Conservation (phyloP, 345 rosid species). For the Euphorbia pulcherrima region DNA sequence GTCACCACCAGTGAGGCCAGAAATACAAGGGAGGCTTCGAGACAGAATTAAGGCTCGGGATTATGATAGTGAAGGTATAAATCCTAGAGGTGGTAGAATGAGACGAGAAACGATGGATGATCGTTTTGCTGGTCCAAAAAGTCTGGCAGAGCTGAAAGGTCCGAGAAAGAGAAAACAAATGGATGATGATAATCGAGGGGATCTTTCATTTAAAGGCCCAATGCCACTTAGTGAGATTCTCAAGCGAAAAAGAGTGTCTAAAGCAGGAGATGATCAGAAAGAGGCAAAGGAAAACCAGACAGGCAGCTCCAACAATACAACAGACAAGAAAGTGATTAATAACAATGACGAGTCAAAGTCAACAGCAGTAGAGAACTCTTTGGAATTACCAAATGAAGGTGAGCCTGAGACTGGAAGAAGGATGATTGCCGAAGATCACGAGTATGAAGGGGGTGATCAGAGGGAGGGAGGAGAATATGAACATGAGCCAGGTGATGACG, state of each 20-base stretch:
- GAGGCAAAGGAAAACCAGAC: constrained; percentile 14
- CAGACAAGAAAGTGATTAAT: constrained; percentile 6
- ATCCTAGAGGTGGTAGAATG: constrained; percentile 29
- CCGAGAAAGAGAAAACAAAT: constrained; percentile 45
- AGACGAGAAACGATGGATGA: constrained; percentile 57
- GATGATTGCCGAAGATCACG: constrained; percentile 41
- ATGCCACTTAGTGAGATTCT: constrained; percentile 81
- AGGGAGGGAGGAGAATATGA: constrained; percentile 40
- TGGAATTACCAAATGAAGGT: constrained; percentile 20
- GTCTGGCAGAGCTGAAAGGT: constrained; percentile 59
- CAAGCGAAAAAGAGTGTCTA: constrained; percentile 68
- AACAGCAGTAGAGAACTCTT: constrained; percentile 25
- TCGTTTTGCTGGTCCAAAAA: constrained; percentile 51
- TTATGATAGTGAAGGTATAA: constrained; percentile 37
- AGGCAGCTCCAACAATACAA: no score
- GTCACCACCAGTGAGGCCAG: constrained; percentile 46
- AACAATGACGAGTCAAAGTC: constrained; percentile 32
- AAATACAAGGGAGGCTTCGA: constrained; percentile 51
- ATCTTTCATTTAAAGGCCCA: constrained; percentile 69
- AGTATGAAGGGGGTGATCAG: constrained; percentile 46
- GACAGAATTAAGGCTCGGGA: constrained; percentile 61
- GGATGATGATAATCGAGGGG: constrained; percentile 45
- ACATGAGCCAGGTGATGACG: constrained; percentile 42
- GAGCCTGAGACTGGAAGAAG: constrained; percentile 40
- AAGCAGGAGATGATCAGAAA: constrained; percentile 20